Percentiles rank a stretch among this genome's conserved stretches.
phyloP scores from a whole-genome alignment of 2,329 filamentous ascomycete species.

The Fonsecaea pugnacius region DNA sequence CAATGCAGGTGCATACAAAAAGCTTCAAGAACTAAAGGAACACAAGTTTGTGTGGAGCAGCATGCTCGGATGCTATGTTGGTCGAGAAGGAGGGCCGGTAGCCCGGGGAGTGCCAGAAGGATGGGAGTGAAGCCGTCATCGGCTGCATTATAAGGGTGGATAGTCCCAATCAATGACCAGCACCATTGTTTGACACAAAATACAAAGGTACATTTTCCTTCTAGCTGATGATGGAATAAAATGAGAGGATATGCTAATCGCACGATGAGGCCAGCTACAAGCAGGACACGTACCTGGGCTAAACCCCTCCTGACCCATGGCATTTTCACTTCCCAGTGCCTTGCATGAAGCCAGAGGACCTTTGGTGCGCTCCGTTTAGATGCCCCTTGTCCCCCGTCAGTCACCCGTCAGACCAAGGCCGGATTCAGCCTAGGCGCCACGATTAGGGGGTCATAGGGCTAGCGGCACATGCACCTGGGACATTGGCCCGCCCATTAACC shows the following conservation, averaged over 20 bases:
- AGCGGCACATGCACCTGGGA: neutral
- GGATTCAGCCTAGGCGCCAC: neutral
- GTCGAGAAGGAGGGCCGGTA: slow-evolving; percentile 53
- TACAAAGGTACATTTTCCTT: neutral
- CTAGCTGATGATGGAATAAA: neutral
- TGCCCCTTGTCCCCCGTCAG: neutral
- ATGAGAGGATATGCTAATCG: neutral
- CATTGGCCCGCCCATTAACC: neutral
- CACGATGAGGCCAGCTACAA: neutral
- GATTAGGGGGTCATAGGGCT: slow-evolving; percentile 3
- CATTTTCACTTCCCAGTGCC: neutral
- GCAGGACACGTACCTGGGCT: neutral
- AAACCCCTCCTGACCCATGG: neutral
- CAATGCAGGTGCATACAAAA: slow-evolving; percentile 73
- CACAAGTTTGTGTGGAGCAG: slow-evolving; percentile 83
- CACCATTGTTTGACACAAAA: neutral
- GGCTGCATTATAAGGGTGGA: slow-evolving; percentile 39
- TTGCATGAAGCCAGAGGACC: neutral
- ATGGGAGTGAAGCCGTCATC: slow-evolving; percentile 53
- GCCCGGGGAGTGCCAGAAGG: slow-evolving; percentile 79
- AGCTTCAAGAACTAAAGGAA: slow-evolving; percentile 71
- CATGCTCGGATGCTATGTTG: slow-evolving; percentile 81
- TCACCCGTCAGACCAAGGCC: neutral
- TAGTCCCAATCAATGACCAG: slow-evolving; percentile 1
- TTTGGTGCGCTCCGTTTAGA: neutral